phyloP scores from a whole-genome alignment of 768 basidiomycete genomes.

The Lentinula aciculospora region DNA sequence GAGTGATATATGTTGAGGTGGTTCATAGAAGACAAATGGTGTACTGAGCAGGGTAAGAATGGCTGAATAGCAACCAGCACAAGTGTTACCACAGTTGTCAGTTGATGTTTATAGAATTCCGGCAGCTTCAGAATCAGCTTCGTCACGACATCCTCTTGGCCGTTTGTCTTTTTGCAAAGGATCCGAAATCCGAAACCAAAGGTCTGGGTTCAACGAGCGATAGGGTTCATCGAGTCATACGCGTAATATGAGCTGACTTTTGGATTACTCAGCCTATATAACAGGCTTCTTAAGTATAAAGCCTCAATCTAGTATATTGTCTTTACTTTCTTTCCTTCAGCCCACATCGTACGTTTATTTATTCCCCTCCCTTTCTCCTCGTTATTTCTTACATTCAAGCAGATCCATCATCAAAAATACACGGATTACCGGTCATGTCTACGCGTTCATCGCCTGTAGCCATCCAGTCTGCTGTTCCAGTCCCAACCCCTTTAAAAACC shows the following conservation, averaged over 20 bases:
- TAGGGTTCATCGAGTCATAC: not conserved
- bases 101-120: no score
- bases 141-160: no score
- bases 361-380: not conserved
- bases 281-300: not conserved
- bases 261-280: not conserved
- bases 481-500: not conserved
- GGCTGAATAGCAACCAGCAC: no score
- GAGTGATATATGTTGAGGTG: no score
- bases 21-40: no score
- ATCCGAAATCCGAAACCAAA: not conserved
- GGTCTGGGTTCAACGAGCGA: not conserved
- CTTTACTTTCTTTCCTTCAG: not conserved
- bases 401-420: not conserved
- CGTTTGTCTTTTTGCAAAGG: not conserved
- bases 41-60: no score
- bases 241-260: not conserved
- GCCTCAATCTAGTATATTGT: not conserved
- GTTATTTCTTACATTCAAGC: not conserved
- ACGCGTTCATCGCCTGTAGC: slow-evolving; percentile 1
- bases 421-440: not conserved
- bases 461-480: not conserved
- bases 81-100: no score
- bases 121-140: no score
- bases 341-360: not conserved